Evolutionary conservation across 2,329 filamentous ascomycete species (phyloP).

Genomic region (Ascochyta rabiei): DNA sequence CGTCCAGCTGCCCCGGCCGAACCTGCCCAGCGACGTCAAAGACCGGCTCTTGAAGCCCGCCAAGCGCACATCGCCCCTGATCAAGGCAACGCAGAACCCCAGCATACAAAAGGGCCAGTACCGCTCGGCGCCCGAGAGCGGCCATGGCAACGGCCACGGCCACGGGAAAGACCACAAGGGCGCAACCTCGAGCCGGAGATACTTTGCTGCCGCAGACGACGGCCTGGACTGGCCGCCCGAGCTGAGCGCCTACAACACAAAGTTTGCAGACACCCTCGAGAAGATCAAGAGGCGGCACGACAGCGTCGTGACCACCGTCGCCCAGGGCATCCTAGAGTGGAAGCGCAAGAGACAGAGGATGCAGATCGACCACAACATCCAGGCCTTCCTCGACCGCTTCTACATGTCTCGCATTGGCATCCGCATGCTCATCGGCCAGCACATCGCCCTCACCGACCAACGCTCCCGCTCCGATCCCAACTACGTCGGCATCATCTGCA

Average conservation of each 20-base stretch:
- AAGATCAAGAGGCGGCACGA: constrained; percentile 96
- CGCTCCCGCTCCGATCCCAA: constrained; percentile 85
- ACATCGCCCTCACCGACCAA: constrained; percentile 96
- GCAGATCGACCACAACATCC: constrained; percentile 97
- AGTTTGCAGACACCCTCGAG: constrained; percentile 86
- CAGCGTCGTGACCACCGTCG: constrained; percentile 95
- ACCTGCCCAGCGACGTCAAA: constrained; percentile 75
- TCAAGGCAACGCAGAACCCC: constrained; percentile 88
- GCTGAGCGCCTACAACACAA: constrained; percentile 89
- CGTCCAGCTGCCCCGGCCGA: constrained; percentile 80
- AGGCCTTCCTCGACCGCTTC: constrained; percentile 96
- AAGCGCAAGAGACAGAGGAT: constrained; percentile 95
- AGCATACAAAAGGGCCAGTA: constrained; percentile 87
- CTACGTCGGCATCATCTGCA: constrained; percentile 98
- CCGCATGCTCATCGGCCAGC: constrained; percentile 97
- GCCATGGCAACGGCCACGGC: constrained; percentile 55
- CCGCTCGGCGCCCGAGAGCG: constrained; percentile 59
- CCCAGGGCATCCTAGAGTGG: constrained; percentile 96
- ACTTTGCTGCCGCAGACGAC: constrained; percentile 93
- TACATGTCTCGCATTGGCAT: constrained; percentile 99
- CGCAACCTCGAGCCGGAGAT: constrained; percentile 64
- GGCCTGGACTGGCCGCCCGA: constrained; percentile 90
- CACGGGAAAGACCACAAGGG: constrained; percentile 57
- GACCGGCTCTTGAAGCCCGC: constrained; percentile 76
- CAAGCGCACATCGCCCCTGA: constrained; percentile 65